phyloP scores from a whole-genome alignment of 1,284 basidiomycete genomes.

The Moesziomyces globuligerus region DNA sequence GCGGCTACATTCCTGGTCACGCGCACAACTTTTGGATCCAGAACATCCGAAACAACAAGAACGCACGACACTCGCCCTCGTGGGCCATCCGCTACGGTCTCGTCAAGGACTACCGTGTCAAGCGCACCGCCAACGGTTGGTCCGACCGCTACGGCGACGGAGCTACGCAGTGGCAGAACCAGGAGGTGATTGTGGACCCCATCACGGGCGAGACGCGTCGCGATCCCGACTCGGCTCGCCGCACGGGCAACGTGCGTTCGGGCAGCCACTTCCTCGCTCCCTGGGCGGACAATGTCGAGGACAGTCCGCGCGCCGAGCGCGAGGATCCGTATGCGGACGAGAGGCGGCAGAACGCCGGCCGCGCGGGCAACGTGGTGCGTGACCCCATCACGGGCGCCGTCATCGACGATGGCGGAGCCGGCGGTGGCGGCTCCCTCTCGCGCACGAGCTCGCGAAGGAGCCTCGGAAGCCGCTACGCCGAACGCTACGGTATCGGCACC shows the following conservation, averaged over 20 bases:
- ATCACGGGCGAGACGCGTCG: constrained; percentile 49
- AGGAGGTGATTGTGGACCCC: constrained; percentile 50
- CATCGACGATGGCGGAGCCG: constrained; percentile 26
- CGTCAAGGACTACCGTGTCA: constrained; percentile 53
- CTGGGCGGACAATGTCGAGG: constrained; percentile 50
- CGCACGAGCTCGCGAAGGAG: constrained; percentile 43
- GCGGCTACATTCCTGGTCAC: constrained; percentile 74
- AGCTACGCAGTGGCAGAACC: constrained; percentile 31
- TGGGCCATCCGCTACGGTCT: constrained; percentile 76
- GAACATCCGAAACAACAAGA: constrained; percentile 96
- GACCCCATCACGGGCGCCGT: constrained; percentile 52
- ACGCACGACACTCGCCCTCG: constrained; percentile 86
- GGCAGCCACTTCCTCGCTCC: constrained; percentile 40
- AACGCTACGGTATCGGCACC: constrained; percentile 43
- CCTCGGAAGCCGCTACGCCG: constrained; percentile 49
- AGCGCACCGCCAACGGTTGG: constrained; percentile 50
- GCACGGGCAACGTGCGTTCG: constrained; percentile 35
- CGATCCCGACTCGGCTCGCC: constrained; percentile 32
- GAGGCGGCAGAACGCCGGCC: constrained; percentile 31
- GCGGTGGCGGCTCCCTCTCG: constrained; percentile 23
- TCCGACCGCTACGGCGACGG: constrained; percentile 47
- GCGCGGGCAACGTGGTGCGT: constrained; percentile 22
- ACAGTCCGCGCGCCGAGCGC: constrained; percentile 47
- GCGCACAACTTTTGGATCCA: constrained; percentile 87
- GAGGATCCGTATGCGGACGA: constrained; percentile 49